Base-by-base conservation (phyloP, 2,329 filamentous ascomycete genomes). In the Raffaelea arxii region DNA sequence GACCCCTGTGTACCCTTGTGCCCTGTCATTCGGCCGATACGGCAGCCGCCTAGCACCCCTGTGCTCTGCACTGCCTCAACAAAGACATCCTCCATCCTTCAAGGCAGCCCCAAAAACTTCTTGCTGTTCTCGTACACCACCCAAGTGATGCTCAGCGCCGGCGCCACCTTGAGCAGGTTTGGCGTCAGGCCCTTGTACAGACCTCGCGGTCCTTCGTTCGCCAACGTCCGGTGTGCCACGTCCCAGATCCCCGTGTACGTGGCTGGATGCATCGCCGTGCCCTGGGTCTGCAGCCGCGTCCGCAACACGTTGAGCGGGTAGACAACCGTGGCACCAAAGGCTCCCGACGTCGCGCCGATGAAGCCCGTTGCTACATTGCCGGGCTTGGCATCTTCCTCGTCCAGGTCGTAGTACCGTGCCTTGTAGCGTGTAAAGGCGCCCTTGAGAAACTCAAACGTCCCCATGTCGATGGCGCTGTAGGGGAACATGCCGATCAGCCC, bases 401-500 rank as follows among this genome's bases (percentile, higher is more conserved):
- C 82, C 54, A 86, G 81, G 38, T 82, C 79, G 10, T 77, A 66
- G 27, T 74, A 67, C 48, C 77, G 80, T 12, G 88, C 85, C 58
- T 88, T 85, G 53, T 82, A 82, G 4, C 67, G 67, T 27, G 84
- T 77, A 53, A 94, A 80, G 7, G 73, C 73, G 41, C 77, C 79
- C 66, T 98, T 98, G 51, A 96, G 75, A 50, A 92, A 80, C 66
- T 98, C 92, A 59, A 97, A 98, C 1, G 88, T 95, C 53, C 87
- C 88, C 58, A 98, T 83, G 61, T 98, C 92, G 59, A 98, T 94
- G 43, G 92, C 92, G 37, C 89, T 91, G 63, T 97, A 98, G 0
- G 92, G 92, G 58, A 98, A 98, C 81, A 97, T 96, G 61, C 92
- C 92, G 43, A 96, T 69, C 4, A 98, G 74, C 16, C 92, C 92